Percentiles rank a stretch among this genome's conserved stretches.
Evolutionary conservation across 2,329 filamentous ascomycete species (phyloP).

Genomic region (Venturia nashicola): DNA sequence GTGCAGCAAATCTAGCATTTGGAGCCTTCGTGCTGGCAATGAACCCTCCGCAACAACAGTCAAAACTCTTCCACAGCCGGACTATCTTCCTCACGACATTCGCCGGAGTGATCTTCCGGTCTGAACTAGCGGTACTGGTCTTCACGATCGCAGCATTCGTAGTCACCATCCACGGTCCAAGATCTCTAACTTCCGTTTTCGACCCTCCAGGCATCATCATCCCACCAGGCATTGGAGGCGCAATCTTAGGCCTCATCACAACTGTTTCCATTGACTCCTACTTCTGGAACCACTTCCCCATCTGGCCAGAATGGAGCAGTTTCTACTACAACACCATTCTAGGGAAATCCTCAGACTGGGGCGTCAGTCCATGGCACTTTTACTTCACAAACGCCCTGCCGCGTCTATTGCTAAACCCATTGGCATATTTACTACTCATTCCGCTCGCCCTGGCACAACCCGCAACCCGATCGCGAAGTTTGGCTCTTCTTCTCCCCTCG

Average conservation of each 20-base stretch:
- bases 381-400: conserved; percentile 78
- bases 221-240: conserved; percentile 52
- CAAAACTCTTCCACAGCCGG: conserved; percentile 35
- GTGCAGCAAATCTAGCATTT: conserved; percentile 52
- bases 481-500: conserved; percentile 51
- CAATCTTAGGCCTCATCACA: conserved; percentile 51
- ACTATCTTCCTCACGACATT: conserved; percentile 66
- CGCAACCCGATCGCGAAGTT: conserved; percentile 24
- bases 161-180: conserved; percentile 16
- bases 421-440: conserved; percentile 42
- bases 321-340: conserved; percentile 88
- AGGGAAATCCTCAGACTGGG: conserved; percentile 78
- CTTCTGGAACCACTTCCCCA: conserved; percentile 67
- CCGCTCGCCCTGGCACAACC: conserved; percentile 39
- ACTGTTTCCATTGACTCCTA: conserved; percentile 77
- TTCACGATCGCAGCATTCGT: conserved; percentile 44
- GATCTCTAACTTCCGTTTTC: background rate
- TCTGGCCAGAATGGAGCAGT: conserved; percentile 84
- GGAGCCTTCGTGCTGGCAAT: conserved; percentile 36
- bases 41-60: background rate
- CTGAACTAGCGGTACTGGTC: conserved; percentile 76
- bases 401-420: conserved; percentile 70
- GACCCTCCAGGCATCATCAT: conserved; percentile 34
- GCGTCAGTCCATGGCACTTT: conserved; percentile 70
- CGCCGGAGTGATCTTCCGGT: conserved; percentile 74